Evolutionary conservation across 108 stramenopile species (phyloP).

Genomic region (Cyclostephanos tholiformis): DNA sequence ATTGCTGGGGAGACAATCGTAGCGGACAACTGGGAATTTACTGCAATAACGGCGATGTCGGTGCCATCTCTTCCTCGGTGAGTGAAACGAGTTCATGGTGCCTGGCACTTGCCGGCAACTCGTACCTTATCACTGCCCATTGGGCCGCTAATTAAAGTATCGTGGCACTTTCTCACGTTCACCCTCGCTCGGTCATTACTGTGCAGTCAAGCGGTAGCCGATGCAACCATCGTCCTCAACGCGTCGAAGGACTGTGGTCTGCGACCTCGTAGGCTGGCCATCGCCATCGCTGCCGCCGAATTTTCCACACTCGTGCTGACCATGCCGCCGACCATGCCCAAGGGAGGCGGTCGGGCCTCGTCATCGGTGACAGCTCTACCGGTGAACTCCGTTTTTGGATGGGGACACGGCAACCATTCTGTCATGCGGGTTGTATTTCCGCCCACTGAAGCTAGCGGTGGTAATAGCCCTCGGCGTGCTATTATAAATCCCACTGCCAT

Average conservation of each 20-base stretch:
- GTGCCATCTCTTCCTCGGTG: not conserved
- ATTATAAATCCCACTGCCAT: constrained; percentile 75
- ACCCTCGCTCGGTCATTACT: not conserved
- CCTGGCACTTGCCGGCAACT: not conserved
- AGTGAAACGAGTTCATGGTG: not conserved
- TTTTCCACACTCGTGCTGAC: constrained; percentile 76
- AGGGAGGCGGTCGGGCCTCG: constrained; percentile 18
- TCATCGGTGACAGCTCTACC: constrained; percentile 44
- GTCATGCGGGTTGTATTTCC: constrained; percentile 70
- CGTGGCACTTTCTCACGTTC: constrained; percentile 3
- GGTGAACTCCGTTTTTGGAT: constrained; percentile 75
- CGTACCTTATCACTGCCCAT: no score
- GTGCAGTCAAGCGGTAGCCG: not conserved
- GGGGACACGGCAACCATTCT: constrained; percentile 84
- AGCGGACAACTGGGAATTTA: constrained; percentile 70
- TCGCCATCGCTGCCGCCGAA: constrained; percentile 78
- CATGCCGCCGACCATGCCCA: constrained; percentile 35
- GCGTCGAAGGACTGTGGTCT: constrained; percentile 77
- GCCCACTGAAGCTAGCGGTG: not conserved
- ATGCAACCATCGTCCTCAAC: constrained; percentile 47
- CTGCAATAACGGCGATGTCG: constrained; percentile 25
- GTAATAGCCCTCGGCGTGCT: not conserved
- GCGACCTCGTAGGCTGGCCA: constrained; percentile 53
- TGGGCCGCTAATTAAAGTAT: no score
- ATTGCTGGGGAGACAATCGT: constrained; percentile 84